Conservation (phyloP, 192 early-diverging fungal genomes). For the Spizellomyces punctatus region DNA sequence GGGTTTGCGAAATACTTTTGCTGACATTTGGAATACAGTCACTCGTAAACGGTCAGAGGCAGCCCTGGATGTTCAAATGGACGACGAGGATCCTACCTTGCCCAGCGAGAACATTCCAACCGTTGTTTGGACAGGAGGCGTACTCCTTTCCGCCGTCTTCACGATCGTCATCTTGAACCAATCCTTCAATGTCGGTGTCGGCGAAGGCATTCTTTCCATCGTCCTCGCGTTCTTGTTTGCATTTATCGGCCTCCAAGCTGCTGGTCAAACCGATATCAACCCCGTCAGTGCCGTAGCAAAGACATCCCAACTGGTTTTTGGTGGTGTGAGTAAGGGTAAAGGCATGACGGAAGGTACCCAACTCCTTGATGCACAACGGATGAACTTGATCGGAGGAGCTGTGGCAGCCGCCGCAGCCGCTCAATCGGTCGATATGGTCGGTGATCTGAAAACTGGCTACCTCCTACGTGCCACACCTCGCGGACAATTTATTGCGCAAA, state of each 20-base stretch:
- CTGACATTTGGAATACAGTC: constrained; percentile 16
- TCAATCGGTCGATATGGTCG: constrained; percentile 74
- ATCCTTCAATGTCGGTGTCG: constrained; percentile 70
- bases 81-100: constrained; percentile 45
- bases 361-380: constrained; percentile 58
- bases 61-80: constrained; percentile 8
- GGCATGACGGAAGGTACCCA: constrained; percentile 10
- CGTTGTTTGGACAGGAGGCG: constrained; percentile 64
- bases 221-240: constrained; percentile 72
- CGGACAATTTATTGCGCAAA: constrained; percentile 81
- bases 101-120: constrained; percentile 59
- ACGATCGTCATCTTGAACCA: constrained; percentile 59
- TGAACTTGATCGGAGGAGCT: constrained; percentile 77
- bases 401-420: constrained; percentile 73
- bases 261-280: constrained; percentile 85
- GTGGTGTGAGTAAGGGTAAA: constrained; percentile 68
- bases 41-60: neutral
- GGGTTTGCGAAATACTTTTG: constrained; percentile 38
- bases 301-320: constrained; percentile 82
- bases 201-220: constrained; percentile 70
- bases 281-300: constrained; percentile 83
- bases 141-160: constrained; percentile 60
- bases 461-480: constrained; percentile 78
- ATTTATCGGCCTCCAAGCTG: constrained; percentile 77
- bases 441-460: constrained; percentile 86